phyloP scores from a whole-genome alignment of 257 asterid species.

The Avicennia marina region DNA sequence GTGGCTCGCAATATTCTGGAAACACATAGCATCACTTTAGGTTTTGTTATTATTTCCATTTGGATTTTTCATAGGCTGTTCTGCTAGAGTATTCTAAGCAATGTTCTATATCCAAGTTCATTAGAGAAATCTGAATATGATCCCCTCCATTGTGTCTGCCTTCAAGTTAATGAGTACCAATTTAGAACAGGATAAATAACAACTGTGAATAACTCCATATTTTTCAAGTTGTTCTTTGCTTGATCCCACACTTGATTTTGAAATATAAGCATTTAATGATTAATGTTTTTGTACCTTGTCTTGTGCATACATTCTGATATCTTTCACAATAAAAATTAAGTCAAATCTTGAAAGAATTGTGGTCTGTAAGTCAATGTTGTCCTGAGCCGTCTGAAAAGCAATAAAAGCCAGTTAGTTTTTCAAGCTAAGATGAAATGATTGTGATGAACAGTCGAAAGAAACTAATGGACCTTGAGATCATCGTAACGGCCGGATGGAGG shows the following conservation, averaged over 20 bases:
- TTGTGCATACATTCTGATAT: slow-evolving; percentile 78
- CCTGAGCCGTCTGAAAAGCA: slow-evolving; percentile 85
- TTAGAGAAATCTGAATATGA: too few relatives aligned
- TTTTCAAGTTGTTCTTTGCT: too few relatives aligned
- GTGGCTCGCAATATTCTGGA: slow-evolving; percentile 90
- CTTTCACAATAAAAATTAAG: slow-evolving; percentile 90
- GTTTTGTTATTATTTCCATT: slow-evolving; percentile 14
- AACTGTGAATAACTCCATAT: too few relatives aligned
- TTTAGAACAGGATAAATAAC: too few relatives aligned
- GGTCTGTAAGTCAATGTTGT: slow-evolving; percentile 97
- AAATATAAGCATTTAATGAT: neutral
- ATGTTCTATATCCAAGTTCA: too few relatives aligned
- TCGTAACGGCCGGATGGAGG: slow-evolving; percentile 99
- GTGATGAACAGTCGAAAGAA: neutral
- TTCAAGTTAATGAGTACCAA: too few relatives aligned
- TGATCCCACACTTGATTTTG: too few relatives aligned
- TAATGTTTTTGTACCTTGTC: slow-evolving; percentile 64
- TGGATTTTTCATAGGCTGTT: slow-evolving; percentile 6
- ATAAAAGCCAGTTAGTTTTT: slow-evolving; percentile 18
- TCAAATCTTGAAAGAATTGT: slow-evolving; percentile 98
- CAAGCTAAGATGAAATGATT: neutral
- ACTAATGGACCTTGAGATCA: slow-evolving; percentile 73
- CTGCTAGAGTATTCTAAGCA: neutral
- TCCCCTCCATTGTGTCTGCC: too few relatives aligned
- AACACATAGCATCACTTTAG: slow-evolving; percentile 21